Conservation (phyloP, 805 yeast genomes). For the Komagataella phaffii region DNA sequence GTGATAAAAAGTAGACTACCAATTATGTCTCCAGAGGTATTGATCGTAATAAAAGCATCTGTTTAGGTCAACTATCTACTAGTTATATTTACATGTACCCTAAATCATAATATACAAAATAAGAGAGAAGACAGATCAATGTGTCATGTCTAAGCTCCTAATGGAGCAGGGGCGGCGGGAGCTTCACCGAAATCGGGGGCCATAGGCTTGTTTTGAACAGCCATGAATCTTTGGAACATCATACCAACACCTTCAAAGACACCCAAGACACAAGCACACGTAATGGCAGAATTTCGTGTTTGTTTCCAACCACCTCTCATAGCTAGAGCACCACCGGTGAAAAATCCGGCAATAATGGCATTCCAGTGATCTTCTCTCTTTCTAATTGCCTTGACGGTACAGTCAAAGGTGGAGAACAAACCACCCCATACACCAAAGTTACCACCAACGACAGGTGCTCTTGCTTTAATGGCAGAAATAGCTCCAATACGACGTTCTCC, state of each 20-base stretch:
- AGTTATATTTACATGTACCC: neutral
- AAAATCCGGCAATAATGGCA: slow-evolving; percentile 94
- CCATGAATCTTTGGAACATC: slow-evolving; percentile 85
- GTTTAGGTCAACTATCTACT: neutral
- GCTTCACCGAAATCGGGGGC: slow-evolving; percentile 43
- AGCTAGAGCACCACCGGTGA: slow-evolving; percentile 96
- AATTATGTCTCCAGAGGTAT: neutral
- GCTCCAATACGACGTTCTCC: slow-evolving; percentile 94
- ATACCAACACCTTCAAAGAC: slow-evolving; percentile 97
- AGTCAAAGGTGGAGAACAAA: slow-evolving; percentile 86
- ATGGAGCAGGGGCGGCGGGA: slow-evolving; percentile 10
- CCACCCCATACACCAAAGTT: slow-evolving; percentile 99
- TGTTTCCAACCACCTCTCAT: slow-evolving; percentile 98
- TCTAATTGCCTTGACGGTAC: slow-evolving; percentile 89
- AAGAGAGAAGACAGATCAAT: neutral
- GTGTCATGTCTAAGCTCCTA: slow-evolving; percentile 10
- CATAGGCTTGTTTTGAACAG: slow-evolving; percentile 65
- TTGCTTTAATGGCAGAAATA: slow-evolving; percentile 77
- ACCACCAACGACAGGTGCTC: slow-evolving; percentile 98
- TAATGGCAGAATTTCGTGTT: slow-evolving; percentile 89
- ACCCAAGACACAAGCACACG: slow-evolving; percentile 94
- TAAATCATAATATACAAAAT: slow-evolving; percentile 1
- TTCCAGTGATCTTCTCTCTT: slow-evolving; percentile 98
- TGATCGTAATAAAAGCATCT: neutral
- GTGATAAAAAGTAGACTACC: neutral